Conservation (phyloP, 176 grass and related monocot species). For the Poa annua region DNA sequence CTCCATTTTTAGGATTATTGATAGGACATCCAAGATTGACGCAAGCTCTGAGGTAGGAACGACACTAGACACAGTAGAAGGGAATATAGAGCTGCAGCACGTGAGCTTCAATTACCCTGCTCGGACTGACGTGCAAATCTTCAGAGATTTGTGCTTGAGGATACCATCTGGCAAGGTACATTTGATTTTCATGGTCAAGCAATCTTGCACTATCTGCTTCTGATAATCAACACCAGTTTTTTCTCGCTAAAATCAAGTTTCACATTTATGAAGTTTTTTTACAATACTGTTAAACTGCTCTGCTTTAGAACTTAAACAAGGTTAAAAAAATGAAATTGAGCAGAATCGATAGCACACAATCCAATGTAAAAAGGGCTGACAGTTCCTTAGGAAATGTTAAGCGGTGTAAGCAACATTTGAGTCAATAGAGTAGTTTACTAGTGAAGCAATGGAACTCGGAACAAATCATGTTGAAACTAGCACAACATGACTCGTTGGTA, state of each 20-base stretch:
- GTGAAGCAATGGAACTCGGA: neutral
- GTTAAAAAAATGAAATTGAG: conserved; percentile 4
- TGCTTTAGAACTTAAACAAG: neutral
- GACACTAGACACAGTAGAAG: conserved; percentile 43
- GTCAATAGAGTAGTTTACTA: neutral
- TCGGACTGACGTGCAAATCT: conserved; percentile 68
- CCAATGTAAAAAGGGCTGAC: neutral
- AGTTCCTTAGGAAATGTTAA: neutral
- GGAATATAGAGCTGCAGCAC: conserved; percentile 70
- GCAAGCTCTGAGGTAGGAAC: conserved; percentile 58
- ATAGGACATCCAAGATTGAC: conserved; percentile 72
- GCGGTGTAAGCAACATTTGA: neutral
- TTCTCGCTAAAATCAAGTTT: neutral
- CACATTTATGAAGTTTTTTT: neutral
- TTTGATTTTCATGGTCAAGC: neutral
- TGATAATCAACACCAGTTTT: neutral
- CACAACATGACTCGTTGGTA: neutral
- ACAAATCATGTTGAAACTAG: neutral
- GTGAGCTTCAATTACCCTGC: conserved; percentile 71
- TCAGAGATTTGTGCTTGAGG: conserved; percentile 72
- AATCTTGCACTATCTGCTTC: neutral
- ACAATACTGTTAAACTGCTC: neutral
- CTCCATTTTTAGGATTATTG: conserved; percentile 70
- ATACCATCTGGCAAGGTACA: conserved; percentile 69
- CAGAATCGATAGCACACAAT: neutral